phyloP scores from a whole-genome alignment of 257 asterid genomes.

The Gardenia jasminoides region DNA sequence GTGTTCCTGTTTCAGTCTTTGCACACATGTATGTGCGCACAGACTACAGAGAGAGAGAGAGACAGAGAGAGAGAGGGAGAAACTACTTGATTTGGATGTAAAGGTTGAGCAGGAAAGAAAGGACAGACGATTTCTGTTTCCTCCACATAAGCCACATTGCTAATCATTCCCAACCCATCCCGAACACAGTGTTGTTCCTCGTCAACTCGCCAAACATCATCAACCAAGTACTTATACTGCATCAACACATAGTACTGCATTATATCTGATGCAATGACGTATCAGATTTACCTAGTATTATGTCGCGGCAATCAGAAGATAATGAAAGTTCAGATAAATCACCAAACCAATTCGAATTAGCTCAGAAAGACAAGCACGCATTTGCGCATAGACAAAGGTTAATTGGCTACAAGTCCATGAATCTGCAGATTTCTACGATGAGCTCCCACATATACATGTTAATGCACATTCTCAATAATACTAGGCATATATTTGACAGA shows the following conservation, averaged over 20 bases:
- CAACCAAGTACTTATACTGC: conserved; percentile 72
- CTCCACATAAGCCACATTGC: conserved; percentile 45
- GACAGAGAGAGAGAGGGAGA: neutral
- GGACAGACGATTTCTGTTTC: conserved; percentile 27
- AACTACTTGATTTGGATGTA: neutral
- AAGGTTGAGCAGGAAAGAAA: conserved; percentile 5
- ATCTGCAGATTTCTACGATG: neutral
- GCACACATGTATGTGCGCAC: neutral
- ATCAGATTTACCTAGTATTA: neutral
- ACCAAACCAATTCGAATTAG: neutral
- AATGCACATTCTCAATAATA: neutral
- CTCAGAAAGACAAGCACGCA: neutral
- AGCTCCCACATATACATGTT: neutral
- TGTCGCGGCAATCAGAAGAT: neutral
- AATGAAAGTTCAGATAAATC: neutral
- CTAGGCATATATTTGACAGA: neutral
- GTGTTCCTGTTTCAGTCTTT: neutral
- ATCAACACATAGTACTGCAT: conserved; percentile 14
- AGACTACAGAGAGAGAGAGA: neutral
- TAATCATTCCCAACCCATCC: conserved; percentile 49
- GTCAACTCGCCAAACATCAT: conserved; percentile 60
- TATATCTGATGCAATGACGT: neutral
- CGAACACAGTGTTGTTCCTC: conserved; percentile 50
- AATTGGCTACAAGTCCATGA: neutral
- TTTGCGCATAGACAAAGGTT: neutral